Base-by-base conservation (phyloP, 805 yeast species). In the Candida succiphila region DNA sequence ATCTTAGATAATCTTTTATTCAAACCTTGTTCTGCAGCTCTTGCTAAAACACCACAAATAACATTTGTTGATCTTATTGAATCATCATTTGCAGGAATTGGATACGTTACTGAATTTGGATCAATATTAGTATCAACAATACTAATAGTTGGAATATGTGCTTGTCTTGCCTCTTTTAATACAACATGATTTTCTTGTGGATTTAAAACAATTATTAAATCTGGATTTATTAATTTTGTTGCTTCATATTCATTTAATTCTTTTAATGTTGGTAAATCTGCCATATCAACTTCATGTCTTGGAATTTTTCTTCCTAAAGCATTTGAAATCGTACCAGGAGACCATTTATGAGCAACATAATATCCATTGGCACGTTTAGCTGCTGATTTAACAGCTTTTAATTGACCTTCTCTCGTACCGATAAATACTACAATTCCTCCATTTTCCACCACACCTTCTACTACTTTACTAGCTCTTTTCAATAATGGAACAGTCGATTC, bases 61-160 rank as follows among this genome's bases (percentile, higher is more conserved):
- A 92, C 64, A 42, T 84, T 79, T 8, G 81, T 75, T 7, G 94
- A 72, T 56, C 98, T 73, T 37, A 75, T 61, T 7, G 94, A 80
- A 54, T 88, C 96, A 55, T 92, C 97, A 54, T 92, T 92, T 41
- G 94, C 94, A 14, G 97, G 97, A 44, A 92, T 83, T 33, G 97
- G 94, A 52, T 92, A 92, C 2, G 96, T 86, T 34, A 89, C 83
- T 45, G 81, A 61, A 13, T 83, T 72, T 7, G 96, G 94, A 52
- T 92, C 96, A 54, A 82, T 77, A 58, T 92, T 89, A 17, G 97
- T 88, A 60, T 92, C 98, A 41, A 92, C 76, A 37, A 92, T 71
- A 20, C 96, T 97, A 46, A 92, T 76, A 1, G 96, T 87, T 37
- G 98, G 98, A 22, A 92, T 73, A 54, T 94, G 72, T 38, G 78